Evolutionary conservation across 805 yeast species (phyloP), one percentile per base, ranked within the genome.

Genomic region (Teunomyces lycoperdinae): DNA sequence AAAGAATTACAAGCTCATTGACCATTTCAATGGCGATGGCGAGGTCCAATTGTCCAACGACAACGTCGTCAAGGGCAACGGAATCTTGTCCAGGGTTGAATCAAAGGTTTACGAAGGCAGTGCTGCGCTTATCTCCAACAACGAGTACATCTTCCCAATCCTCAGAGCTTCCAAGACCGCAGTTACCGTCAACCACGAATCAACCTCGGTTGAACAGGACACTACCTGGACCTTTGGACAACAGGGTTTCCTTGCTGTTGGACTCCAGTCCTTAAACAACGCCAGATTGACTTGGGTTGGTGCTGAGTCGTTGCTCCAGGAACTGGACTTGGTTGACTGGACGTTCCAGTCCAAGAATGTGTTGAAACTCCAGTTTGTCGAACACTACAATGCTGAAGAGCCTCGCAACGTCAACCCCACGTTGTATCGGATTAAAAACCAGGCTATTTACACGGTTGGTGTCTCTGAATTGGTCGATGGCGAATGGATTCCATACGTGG

Each of bases 201-300:
- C 64, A 26, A 56, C 54, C 10, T 67, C 71, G n/a, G 66, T 76
- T 35, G 76, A 71, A 52, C 48, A 62, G 9, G 77, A 74, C 9
- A 70, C 71, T 16, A 74, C 83, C 3, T 91, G 96, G 96, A 81
- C 87, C 10, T 71, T 83, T 31, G 97, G 97, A 28, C 73, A 82
- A 38, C 95, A 91, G 68, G 90, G 89, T 4, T 84, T 73, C 63
- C 63, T 87, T 45, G 80, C 83, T 17, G 95, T 81, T 8, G 94
- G 83, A 1, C 79, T 89, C 58, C 99, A 94, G 71, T 85, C 85
- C 42, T 74, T 82, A 47, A 80, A 80, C 61, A 89, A 87, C 60
- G 87, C 96, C 1, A 82, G 99, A 57, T 74, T 82, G 40, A 61
- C 78, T 9, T 89, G 97, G 96, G 58, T 85, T 13, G 98, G 97